Conservation (phyloP, 148 eudicot genomes). For the Talinum fruticosum region DNA sequence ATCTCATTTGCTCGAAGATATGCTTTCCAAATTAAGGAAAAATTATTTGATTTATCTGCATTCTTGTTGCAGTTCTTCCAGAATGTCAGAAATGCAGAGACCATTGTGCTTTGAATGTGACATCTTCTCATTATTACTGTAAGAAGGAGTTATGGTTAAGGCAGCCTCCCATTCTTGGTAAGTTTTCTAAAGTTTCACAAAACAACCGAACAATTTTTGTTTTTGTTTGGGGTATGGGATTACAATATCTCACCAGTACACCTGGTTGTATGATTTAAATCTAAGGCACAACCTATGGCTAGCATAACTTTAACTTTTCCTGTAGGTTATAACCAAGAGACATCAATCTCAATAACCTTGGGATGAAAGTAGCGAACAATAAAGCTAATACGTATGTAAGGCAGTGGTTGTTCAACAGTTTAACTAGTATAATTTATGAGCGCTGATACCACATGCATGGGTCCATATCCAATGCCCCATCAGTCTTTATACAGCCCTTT, state of each 20-base stretch:
- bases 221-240: neutral
- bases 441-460: no score
- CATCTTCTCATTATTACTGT: neutral
- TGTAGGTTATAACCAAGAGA: no score
- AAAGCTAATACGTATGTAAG: no score
- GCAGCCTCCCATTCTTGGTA: slow-evolving; percentile 15
- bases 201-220: neutral
- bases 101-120: neutral
- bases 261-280: neutral
- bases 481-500: no score
- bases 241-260: neutral
- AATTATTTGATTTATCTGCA: neutral
- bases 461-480: no score
- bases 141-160: neutral
- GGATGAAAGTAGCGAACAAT: no score
- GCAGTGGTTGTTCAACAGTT: no score
- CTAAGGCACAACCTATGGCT: no score
- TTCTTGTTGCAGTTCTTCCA: neutral
- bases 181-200: neutral
- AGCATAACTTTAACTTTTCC: no score
- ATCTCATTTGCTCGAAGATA: no score
- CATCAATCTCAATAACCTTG: no score
- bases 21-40: neutral
- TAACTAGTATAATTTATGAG: no score
- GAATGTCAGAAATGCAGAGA: slow-evolving; percentile 17